Percentiles rank a stretch among this genome's conserved stretches.
phyloP scores from a whole-genome alignment of 129 eudicot genomes.

The Daucus carota region DNA sequence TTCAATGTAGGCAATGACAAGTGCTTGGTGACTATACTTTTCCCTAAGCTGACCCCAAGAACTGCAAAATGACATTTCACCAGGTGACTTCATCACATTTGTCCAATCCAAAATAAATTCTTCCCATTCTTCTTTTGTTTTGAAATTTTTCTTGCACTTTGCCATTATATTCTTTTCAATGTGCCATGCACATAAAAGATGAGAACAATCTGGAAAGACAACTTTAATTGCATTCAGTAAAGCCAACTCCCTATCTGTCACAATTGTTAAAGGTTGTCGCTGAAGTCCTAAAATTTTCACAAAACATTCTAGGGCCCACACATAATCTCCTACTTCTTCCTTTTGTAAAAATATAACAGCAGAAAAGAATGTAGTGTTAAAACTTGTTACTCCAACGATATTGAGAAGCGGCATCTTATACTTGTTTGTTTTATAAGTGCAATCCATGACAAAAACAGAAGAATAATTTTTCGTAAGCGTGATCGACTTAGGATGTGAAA shows the following conservation, averaged over 20 bases:
- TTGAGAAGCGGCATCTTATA: conserved; percentile 17
- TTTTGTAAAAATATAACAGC: conserved; percentile 3
- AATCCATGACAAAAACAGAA: conserved; percentile 24
- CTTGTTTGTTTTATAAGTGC: conserved; percentile 21
- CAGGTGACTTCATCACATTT: not conserved
- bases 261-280: not conserved
- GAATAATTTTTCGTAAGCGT: conserved; percentile 7
- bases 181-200: not conserved
- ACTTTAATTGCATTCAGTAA: not conserved
- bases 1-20: not conserved
- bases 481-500: conserved; percentile 5
- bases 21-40: no score
- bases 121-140: not conserved
- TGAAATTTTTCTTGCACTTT: not conserved
- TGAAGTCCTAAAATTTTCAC: not conserved
- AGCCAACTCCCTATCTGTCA: not conserved
- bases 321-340: not conserved
- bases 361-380: conserved; percentile 14
- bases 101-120: not conserved
- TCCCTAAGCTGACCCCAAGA: not conserved
- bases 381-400: conserved; percentile 20
- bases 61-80: not conserved
- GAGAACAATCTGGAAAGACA: not conserved
- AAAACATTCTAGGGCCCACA: not conserved
- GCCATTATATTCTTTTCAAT: not conserved